Percentiles rank a stretch among this genome's conserved stretches.
phyloP scores from a whole-genome alignment of 331 rosid species.

The Acacia pycnantha region DNA sequence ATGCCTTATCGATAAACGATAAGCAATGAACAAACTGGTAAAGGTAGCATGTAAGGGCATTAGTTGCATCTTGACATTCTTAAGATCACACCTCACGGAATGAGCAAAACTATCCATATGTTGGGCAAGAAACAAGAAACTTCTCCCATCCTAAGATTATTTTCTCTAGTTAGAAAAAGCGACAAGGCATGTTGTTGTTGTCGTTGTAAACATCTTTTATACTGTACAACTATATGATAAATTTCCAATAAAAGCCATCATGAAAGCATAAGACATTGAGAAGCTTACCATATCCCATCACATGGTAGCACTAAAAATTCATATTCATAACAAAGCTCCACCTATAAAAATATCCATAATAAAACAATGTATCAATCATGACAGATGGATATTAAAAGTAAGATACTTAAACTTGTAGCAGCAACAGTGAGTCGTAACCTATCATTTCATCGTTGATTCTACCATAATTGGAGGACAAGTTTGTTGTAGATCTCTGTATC shows the following conservation, averaged over 20 bases:
- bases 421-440: slow-evolving; percentile 15
- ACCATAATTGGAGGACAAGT: slow-evolving; percentile 14
- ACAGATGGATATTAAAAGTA: slow-evolving; percentile 1
- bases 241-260: background rate
- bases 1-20: background rate
- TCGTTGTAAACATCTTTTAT: background rate
- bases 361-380: slow-evolving; percentile 21
- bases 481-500: slow-evolving; percentile 5
- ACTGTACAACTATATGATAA: slow-evolving; percentile 9
- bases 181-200: background rate
- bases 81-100: background rate
- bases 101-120: background rate
- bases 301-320: slow-evolving; percentile 94
- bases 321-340: slow-evolving; percentile 88
- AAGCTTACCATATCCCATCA: slow-evolving; percentile 92
- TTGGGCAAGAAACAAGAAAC: background rate
- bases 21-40: background rate
- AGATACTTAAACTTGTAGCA: background rate
- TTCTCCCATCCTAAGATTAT: slow-evolving; percentile 1
- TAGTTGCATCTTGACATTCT: background rate
- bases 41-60: background rate
- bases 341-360: slow-evolving; percentile 41
- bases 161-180: background rate
- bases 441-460: slow-evolving; percentile 13
- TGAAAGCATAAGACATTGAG: slow-evolving; percentile 6